Base-by-base conservation (phyloP, 805 yeast genomes). In the Nakazawaea molendinolei region DNA sequence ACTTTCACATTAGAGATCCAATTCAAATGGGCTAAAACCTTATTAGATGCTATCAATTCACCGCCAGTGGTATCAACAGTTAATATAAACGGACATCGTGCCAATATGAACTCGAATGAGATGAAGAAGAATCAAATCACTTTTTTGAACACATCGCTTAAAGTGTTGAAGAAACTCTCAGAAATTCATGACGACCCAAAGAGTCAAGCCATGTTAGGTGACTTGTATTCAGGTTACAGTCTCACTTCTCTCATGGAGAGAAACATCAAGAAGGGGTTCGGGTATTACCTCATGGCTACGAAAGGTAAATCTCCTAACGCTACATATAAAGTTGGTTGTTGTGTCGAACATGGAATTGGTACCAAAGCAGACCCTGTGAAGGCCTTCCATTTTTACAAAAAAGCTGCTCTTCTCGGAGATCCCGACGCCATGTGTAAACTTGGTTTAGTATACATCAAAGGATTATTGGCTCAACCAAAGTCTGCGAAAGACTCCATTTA, bases 391-490 rank as follows among this genome's bases (percentile, higher is more conserved):
- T 76, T 70, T 59, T 81, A 76, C 55, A 61, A 65, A 23, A 60
- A 64, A 31, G 84, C 86, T 0, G 85, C 89, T 3, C 56, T 64
- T n/a, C 53, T 68, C 16, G 81, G 80, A 5, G 75, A 72, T 44
- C 73, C 71, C 3, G 69, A 77, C 10, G 77, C 86, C 16, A 79
- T 81, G 84, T 81, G 79, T 58, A 79, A 81, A 54, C 57, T 82
- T 13, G 92, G 87, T 5, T 71, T 78, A 73, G 65, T 78, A 31
- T 63, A 69, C 45, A 61, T 79, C 13, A 65, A 72, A 13, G 81
- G 80, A 3, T 49, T 52, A 13, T 46, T 69, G 2, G 58, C 61
- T 17, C 64, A 60, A 38, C 53, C 53, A 7, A 58, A 61, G 44
- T 57, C 65, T 30, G 60, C 69, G 10, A 46, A 52, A 27, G 62